Percentiles rank a stretch among this genome's conserved stretches.
phyloP scores from a whole-genome alignment of 2,329 filamentous ascomycete genomes.

The Aaosphaeria pasadenensis region DNA sequence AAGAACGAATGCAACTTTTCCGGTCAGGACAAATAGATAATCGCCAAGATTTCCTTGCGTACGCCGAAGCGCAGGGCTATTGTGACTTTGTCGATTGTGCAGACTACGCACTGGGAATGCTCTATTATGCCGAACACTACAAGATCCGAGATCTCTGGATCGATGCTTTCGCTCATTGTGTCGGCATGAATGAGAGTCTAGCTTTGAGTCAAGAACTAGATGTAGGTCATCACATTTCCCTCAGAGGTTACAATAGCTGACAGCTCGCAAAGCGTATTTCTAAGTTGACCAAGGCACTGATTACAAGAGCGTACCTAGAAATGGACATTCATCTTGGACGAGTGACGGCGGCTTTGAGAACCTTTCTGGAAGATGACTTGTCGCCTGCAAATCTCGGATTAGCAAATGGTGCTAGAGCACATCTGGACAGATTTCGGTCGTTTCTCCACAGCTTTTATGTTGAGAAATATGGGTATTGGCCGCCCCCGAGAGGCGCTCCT shows the following conservation, averaged over 20 bases:
- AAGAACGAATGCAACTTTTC: slow-evolving; percentile 63
- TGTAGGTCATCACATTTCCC: slow-evolving; percentile 42
- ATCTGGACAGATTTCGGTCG: slow-evolving; percentile 70
- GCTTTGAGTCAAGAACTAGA: slow-evolving; percentile 58
- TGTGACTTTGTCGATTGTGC: slow-evolving; percentile 63
- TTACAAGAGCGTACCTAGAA: slow-evolving; percentile 61
- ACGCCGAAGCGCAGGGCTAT: slow-evolving; percentile 69
- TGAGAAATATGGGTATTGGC: slow-evolving; percentile 68
- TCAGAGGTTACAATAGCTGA: not conserved
- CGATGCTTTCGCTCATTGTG: slow-evolving; percentile 73
- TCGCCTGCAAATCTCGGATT: slow-evolving; percentile 66
- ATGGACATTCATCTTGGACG: slow-evolving; percentile 62
- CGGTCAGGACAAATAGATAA: slow-evolving; percentile 56
- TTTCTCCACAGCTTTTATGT: slow-evolving; percentile 67
- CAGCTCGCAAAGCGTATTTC: slow-evolving; percentile 31
- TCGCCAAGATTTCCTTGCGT: slow-evolving; percentile 59
- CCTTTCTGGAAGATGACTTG: slow-evolving; percentile 69
- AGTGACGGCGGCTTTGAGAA: slow-evolving; percentile 58
- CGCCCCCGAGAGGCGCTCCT: slow-evolving; percentile 52
- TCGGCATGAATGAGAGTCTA: slow-evolving; percentile 69
- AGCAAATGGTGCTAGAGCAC: slow-evolving; percentile 57
- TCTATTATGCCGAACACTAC: slow-evolving; percentile 67
- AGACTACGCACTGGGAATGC: slow-evolving; percentile 64
- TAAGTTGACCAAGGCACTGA: slow-evolving; percentile 60
- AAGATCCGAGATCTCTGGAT: slow-evolving; percentile 65